Conservation (phyloP, 805 yeast species). For the Metahyphopichia silvanorum region DNA sequence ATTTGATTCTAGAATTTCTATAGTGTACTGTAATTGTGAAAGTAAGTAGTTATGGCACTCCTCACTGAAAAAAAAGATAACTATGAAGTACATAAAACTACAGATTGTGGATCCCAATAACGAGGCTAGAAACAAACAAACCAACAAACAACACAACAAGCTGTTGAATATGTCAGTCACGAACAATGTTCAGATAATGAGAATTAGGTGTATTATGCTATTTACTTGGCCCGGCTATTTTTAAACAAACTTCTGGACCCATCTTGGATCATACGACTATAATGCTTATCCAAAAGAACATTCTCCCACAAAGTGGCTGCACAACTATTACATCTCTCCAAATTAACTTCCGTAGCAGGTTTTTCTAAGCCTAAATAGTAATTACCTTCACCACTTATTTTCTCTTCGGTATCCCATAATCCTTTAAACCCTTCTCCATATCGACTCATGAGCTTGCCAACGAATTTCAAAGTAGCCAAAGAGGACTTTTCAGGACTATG, state of each 20-base stretch:
- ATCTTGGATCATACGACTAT: conserved; percentile 74
- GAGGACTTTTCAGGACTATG: conserved; percentile 88
- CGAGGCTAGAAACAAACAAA: too few species aligned
- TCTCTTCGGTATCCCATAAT: conserved; percentile 82
- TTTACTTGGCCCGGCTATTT: too few species aligned
- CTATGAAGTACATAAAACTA: too few species aligned
- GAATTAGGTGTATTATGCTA: too few species aligned
- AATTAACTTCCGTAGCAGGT: conserved; percentile 44
- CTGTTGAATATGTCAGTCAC: too few species aligned
- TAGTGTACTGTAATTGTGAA: too few species aligned
- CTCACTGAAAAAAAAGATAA: too few species aligned
- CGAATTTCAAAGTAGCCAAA: conserved; percentile 70
- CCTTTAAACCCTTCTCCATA: conserved; percentile 69
- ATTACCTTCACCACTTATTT: conserved; percentile 71
- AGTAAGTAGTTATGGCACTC: too few species aligned
- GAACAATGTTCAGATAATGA: too few species aligned
- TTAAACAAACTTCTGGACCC: conserved; percentile 48
- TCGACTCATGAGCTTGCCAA: conserved; percentile 70
- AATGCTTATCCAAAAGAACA: conserved; percentile 74
- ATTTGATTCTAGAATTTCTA: too few species aligned
- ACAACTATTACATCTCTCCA: conserved; percentile 77
- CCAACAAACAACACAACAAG: too few species aligned
- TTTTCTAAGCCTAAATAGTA: conserved; percentile 56
- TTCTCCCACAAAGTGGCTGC: conserved; percentile 93
- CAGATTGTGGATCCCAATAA: too few species aligned